Conservation (phyloP, 768 basidiomycete species). For the Mrakia gelida region DNA sequence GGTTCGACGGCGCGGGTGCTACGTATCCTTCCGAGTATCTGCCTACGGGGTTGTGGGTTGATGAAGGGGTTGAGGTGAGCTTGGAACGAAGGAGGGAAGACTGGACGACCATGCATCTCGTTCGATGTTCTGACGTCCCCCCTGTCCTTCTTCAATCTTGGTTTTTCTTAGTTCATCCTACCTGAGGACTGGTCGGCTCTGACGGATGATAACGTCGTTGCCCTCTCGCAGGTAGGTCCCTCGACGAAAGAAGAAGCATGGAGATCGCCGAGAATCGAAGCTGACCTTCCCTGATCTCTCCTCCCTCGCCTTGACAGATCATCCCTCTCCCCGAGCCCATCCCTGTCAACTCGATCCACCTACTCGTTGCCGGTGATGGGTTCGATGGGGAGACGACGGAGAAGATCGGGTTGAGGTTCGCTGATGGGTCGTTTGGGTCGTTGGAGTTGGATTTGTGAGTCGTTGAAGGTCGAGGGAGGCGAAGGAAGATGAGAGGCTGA, state of each 20-base stretch:
- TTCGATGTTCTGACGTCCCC: neutral
- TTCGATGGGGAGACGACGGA: constrained; percentile 25
- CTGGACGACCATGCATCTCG: no score
- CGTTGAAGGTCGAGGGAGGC: neutral
- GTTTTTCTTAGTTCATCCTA: constrained; percentile 25
- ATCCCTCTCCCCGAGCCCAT: neutral
- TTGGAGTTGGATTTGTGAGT: constrained; percentile 3
- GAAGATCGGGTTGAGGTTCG: constrained; percentile 4
- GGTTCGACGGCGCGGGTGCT: constrained; percentile 5
- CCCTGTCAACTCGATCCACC: constrained; percentile 3
- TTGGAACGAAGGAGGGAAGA: neutral
- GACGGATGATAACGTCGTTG: constrained; percentile 24
- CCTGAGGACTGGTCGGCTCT: constrained; percentile 14
- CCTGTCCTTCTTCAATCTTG: neutral
- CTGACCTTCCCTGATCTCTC: neutral
- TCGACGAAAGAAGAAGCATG: no score
- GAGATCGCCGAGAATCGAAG: neutral
- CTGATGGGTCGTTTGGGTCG: neutral
- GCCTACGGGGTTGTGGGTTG: constrained; percentile 10
- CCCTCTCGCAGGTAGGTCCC: constrained; percentile 1
- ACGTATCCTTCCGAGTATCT: constrained; percentile 16
- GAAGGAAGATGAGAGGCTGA: neutral
- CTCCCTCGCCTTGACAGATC: neutral
- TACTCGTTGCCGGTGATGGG: constrained; percentile 30
- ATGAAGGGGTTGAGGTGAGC: constrained; percentile 21